Percentiles rank a stretch among this genome's conserved stretches.
Evolutionary conservation across 2,329 filamentous ascomycete species (phyloP).

Genomic region (Botrytis cinerea): DNA sequence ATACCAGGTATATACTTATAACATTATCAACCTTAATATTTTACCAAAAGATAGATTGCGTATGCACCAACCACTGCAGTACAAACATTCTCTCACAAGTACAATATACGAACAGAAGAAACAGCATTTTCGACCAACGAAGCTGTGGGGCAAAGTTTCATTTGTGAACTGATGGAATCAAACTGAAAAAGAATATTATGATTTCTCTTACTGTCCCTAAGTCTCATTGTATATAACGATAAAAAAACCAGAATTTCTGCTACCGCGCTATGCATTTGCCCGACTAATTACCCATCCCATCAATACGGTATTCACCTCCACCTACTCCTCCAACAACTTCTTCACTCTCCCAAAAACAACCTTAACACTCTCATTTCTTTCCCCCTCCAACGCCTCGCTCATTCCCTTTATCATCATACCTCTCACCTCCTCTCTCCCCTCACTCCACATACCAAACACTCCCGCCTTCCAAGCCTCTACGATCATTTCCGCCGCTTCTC

Average conservation of each 20-base stretch:
- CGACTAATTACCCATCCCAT: not conserved
- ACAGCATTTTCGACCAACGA: not conserved
- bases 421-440: slow-evolving; percentile 32
- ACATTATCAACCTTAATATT: not conserved
- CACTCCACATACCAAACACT: slow-evolving; percentile 37
- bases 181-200: not conserved
- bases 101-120: not conserved
- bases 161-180: not conserved
- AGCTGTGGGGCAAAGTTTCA: not conserved
- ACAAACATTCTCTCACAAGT: not conserved
- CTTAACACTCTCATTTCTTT: slow-evolving; percentile 38
- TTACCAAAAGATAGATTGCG: not conserved
- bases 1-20: not conserved
- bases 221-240: not conserved
- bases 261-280: not conserved
- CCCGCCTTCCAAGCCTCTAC: slow-evolving; percentile 35
- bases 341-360: slow-evolving; percentile 33
- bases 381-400: slow-evolving; percentile 34
- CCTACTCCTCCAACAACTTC: slow-evolving; percentile 31
- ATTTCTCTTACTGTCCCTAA: not conserved
- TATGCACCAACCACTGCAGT: not conserved
- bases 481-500: slow-evolving; percentile 40
- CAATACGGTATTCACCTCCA: too few species aligned
- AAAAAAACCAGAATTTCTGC: not conserved
- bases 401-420: slow-evolving; percentile 32